These are phyloP conservation scores for Melampsora larici-populina DNA, from an alignment of 1,284 basidiomycete genomes.

Conservation along the genomic window DNA sequence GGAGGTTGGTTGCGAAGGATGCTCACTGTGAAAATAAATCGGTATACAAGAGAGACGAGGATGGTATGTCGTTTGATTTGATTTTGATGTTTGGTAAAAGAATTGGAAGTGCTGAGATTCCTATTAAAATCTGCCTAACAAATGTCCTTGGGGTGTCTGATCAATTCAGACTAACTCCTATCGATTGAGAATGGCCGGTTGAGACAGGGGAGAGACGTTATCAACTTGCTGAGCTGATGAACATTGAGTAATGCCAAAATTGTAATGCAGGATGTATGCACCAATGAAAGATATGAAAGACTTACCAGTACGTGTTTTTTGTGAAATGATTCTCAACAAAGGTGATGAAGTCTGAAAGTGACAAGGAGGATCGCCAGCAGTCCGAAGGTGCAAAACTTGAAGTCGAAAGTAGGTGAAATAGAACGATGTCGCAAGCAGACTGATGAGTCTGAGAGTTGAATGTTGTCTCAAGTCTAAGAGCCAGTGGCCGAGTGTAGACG, in stretches of 20 bases:
- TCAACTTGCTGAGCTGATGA: neutral
- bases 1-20: too few relatives aligned
- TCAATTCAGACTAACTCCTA: neutral
- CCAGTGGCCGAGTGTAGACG: too few relatives aligned
- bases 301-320: neutral
- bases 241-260: neutral
- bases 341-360: neutral
- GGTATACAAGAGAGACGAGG: too few relatives aligned
- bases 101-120: neutral
- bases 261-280: neutral
- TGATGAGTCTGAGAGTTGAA: too few relatives aligned
- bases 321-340: neutral
- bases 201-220: neutral
- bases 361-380: neutral
- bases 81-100: neutral
- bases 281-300: neutral
- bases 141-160: neutral
- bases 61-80: neutral
- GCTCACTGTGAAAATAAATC: too few relatives aligned
- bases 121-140: neutral
- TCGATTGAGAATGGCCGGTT: neutral
- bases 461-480: too few relatives aligned
- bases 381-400: too few relatives aligned
- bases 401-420: too few relatives aligned
- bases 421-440: too few relatives aligned